Conservation (phyloP, 169 alveolate genomes). For the Eimeria acervulina region DNA sequence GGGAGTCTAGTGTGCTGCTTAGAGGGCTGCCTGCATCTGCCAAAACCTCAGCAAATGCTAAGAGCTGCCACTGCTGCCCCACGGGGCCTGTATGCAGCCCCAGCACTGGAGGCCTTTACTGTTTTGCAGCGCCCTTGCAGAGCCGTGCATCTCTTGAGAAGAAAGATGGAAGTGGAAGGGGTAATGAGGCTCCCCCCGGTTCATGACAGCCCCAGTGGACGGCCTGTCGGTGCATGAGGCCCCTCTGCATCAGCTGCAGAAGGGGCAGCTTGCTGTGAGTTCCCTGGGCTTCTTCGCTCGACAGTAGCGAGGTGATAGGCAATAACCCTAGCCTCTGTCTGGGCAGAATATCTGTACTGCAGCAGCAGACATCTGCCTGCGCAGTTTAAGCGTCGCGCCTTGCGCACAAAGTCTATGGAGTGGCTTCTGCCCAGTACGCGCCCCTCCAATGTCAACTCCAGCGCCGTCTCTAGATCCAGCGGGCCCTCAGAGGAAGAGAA, state of each 20-base stretch:
- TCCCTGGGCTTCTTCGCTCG: constrained; percentile 5
- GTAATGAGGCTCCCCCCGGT: neutral
- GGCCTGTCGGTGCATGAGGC: neutral
- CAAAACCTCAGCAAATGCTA: neutral
- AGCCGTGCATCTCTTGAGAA: neutral
- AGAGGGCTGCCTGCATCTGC: neutral
- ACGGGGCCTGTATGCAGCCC: neutral
- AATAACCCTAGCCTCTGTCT: constrained; percentile 74
- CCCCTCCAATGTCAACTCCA: constrained; percentile 80
- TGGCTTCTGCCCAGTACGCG: constrained; percentile 79
- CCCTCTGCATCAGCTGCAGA: neutral
- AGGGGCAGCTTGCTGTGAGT: neutral
- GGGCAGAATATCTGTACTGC: constrained; percentile 76
- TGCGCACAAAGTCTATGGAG: constrained; percentile 67
- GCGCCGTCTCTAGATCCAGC: constrained; percentile 60
- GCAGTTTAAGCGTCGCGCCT: constrained; percentile 73
- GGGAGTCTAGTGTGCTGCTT: neutral
- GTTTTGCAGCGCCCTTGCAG: neutral
- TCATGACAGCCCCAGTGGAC: neutral
- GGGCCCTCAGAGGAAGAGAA: neutral
- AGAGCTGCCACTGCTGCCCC: neutral
- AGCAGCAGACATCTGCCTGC: constrained; percentile 77
- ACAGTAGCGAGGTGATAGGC: constrained; percentile 23
- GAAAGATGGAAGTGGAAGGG: neutral
- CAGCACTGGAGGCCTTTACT: neutral